Percentiles rank a stretch among this genome's conserved stretches.
phyloP scores from a whole-genome alignment of 1,284 basidiomycete species.

The Fomes fomentarius region DNA sequence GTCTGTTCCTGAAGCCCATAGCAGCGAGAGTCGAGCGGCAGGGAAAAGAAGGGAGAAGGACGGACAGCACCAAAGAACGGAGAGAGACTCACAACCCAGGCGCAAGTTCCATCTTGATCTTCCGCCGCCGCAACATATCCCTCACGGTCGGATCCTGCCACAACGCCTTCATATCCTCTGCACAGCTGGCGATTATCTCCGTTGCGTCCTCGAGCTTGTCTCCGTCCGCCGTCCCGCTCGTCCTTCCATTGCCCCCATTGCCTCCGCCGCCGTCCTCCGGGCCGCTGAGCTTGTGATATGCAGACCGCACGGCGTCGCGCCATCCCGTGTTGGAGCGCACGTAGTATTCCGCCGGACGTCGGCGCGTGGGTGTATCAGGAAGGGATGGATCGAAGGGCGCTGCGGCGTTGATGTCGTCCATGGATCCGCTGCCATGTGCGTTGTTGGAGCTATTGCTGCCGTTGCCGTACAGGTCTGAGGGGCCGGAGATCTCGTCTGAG shows the following conservation, averaged over 20 bases:
- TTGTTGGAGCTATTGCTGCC: not conserved
- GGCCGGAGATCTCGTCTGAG: constrained; percentile 40
- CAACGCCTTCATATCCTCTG: constrained; percentile 63
- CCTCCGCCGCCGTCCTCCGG: not conserved
- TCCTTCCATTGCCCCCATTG: not conserved
- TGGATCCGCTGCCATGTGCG: not conserved
- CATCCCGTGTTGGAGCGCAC: constrained; percentile 35
- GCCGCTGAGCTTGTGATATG: constrained; percentile 9
- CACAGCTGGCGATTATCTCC: constrained; percentile 60
- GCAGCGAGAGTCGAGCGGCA: not conserved
- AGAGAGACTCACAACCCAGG: constrained; percentile 73
- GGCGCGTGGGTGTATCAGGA: not conserved
- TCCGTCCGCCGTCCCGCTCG: constrained; percentile 6
- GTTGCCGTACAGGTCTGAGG: not conserved
- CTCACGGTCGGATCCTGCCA: constrained; percentile 66
- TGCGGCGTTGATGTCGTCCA: constrained; percentile 19
- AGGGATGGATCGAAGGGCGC: constrained; percentile 26
- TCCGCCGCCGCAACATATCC: constrained; percentile 54
- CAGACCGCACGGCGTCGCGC: constrained; percentile 28
- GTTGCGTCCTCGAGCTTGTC: constrained; percentile 47
- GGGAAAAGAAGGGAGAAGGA: not conserved
- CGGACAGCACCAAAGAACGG: too few relatives aligned
- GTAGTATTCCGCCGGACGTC: constrained; percentile 30
- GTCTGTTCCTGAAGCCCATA: too few relatives aligned
- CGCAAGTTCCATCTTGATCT: constrained; percentile 59